phyloP scores from a whole-genome alignment of 2,329 filamentous ascomycete genomes.

The Pleomassaria siparia region DNA sequence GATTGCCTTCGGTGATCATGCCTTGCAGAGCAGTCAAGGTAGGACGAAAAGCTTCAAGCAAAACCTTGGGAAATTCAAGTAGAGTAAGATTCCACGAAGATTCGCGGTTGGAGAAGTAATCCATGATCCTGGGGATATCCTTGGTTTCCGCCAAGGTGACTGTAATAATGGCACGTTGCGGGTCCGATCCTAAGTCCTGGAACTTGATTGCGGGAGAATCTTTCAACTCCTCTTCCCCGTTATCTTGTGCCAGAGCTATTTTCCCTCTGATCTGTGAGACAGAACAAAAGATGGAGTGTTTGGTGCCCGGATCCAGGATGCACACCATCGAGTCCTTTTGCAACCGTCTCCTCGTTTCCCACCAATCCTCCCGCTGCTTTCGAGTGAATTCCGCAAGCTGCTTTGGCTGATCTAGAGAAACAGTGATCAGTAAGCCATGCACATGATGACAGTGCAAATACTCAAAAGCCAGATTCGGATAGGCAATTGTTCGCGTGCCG shows the following conservation, averaged over 20 bases:
- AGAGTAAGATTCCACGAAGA: not conserved
- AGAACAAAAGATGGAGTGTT: not conserved
- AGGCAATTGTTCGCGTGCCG: too few relatives aligned
- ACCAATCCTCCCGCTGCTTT: conserved; percentile 13
- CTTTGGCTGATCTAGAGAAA: not conserved
- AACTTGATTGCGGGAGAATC: not conserved
- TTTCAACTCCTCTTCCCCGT: too few relatives aligned
- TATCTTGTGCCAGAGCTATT: not conserved
- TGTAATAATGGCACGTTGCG: not conserved
- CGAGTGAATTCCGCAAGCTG: not conserved
- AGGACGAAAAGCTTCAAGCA: conserved; percentile 17
- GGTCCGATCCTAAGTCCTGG: too few relatives aligned
- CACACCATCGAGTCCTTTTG: conserved; percentile 14
- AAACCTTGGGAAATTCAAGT: conserved; percentile 20
- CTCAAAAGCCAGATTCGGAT: too few relatives aligned
- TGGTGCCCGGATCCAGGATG: not conserved
- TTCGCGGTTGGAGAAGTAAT: too few relatives aligned
- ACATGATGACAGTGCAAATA: too few relatives aligned
- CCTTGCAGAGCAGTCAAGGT: conserved; percentile 17
- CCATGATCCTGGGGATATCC: too few relatives aligned
- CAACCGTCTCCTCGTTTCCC: conserved; percentile 11
- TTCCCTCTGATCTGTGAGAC: not conserved
- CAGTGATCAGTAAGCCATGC: not conserved
- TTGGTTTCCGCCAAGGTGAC: not conserved
- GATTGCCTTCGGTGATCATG: conserved; percentile 8